Conservation (phyloP, 176 grass and related monocot species). For the Stipa capillata region DNA sequence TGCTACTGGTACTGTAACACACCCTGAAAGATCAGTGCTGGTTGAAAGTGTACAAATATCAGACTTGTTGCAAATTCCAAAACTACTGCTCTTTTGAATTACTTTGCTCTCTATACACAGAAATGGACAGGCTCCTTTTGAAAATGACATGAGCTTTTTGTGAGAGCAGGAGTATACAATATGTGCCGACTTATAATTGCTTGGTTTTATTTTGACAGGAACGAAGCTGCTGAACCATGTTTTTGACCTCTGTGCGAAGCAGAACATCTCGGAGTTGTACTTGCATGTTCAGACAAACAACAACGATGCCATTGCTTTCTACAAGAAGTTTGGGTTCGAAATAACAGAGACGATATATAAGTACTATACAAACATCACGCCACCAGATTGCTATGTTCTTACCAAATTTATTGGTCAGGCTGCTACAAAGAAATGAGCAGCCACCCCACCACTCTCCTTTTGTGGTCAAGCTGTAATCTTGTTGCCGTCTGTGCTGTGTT, state of each 20-base stretch:
- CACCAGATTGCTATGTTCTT: slow-evolving; percentile 90
- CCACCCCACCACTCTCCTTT: slow-evolving; percentile 5
- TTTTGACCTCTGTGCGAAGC: slow-evolving; percentile 66
- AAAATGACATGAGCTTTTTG: background rate
- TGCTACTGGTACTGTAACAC: background rate
- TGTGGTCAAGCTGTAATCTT: slow-evolving; percentile 4
- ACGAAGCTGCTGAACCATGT: slow-evolving; percentile 76
- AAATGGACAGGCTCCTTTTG: background rate
- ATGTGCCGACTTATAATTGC: background rate
- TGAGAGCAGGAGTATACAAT: background rate
- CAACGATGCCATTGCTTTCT: slow-evolving; percentile 76
- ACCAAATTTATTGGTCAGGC: slow-evolving; percentile 53
- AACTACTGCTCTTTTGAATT: background rate
- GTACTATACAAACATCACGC: slow-evolving; percentile 92
- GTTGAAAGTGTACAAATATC: background rate
- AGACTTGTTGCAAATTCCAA: background rate
- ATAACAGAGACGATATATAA: slow-evolving; percentile 92
- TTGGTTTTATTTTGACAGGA: slow-evolving; percentile 45
- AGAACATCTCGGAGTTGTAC: slow-evolving; percentile 82
- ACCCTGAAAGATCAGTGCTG: background rate
- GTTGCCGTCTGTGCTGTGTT: slow-evolving; percentile 10
- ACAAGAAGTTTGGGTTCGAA: slow-evolving; percentile 98
- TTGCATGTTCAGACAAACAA: slow-evolving; percentile 99
- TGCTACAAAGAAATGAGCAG: slow-evolving; percentile 62
- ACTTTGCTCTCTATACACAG: background rate